A percentile compares a stretch with the other conserved stretches of the same genome.
Evolutionary conservation across 2,329 filamentous ascomycete species (phyloP).

Genomic region (Magnaporthiopsis poae): DNA sequence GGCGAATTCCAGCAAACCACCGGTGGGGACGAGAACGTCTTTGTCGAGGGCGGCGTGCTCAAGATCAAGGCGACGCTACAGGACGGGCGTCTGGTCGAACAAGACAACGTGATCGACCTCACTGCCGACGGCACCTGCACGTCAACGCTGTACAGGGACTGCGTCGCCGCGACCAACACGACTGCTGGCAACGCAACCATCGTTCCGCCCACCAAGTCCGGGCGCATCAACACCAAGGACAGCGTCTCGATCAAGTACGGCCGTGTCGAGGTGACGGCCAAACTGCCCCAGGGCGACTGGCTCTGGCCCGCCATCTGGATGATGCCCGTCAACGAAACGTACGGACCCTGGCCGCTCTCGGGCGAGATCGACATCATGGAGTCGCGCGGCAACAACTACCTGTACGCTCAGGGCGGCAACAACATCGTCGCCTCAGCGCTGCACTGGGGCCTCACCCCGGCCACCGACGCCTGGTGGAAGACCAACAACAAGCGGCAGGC

Average conservation of each 20-base stretch:
- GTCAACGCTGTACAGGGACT: slow-evolving; percentile 47
- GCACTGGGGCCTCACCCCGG: slow-evolving; percentile 68
- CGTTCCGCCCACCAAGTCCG: slow-evolving; percentile 68
- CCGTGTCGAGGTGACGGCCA: slow-evolving; percentile 68
- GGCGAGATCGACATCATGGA: slow-evolving; percentile 80
- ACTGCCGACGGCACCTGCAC: slow-evolving; percentile 58
- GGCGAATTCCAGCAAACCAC: slow-evolving; percentile 76
- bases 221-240: slow-evolving; percentile 64
- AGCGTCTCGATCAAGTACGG: slow-evolving; percentile 68
- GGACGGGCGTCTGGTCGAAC: slow-evolving; percentile 54
- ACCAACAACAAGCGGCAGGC: slow-evolving; percentile 70
- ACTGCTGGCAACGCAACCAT: slow-evolving; percentile 61
- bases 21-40: slow-evolving; percentile 61
- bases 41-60: slow-evolving; percentile 57
- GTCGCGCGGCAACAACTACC: slow-evolving; percentile 72
- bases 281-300: slow-evolving; percentile 71
- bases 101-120: slow-evolving; percentile 60
- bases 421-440: slow-evolving; percentile 70
- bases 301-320: slow-evolving; percentile 90
- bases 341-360: slow-evolving; percentile 68
- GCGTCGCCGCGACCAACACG: slow-evolving; percentile 62
- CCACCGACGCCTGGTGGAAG: slow-evolving; percentile 71
- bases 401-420: slow-evolving; percentile 67
- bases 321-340: slow-evolving; percentile 62
- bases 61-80: slow-evolving; percentile 71